phyloP scores from a whole-genome alignment of 1,139 yeast species.

The Yamadazyma atmosphaerica region DNA sequence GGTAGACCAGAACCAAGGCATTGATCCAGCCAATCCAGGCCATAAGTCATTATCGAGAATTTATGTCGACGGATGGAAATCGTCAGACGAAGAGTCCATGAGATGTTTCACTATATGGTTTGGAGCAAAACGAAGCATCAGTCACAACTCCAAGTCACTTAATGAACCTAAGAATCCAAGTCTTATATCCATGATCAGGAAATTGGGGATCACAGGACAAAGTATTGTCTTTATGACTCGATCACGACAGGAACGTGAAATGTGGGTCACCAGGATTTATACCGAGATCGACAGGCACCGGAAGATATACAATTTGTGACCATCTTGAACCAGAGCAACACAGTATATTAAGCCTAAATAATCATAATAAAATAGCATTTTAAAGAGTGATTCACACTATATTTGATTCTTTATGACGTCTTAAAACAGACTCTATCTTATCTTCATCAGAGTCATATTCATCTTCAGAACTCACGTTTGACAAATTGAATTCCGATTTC shows the following conservation, averaged over 20 bases:
- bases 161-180: conserved; percentile 41
- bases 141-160: conserved; percentile 36
- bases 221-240: conserved; percentile 76
- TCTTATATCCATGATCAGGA: conserved; percentile 41
- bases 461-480: neutral
- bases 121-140: conserved; percentile 58
- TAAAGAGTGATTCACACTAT: too few species aligned
- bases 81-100: conserved; percentile 69
- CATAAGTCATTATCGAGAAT: conserved; percentile 68
- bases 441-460: conserved; percentile 1
- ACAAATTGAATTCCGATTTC: neutral
- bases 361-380: too few species aligned
- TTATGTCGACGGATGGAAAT: conserved; percentile 81
- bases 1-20: conserved; percentile 43
- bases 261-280: conserved; percentile 72
- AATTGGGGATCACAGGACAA: conserved; percentile 68
- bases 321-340: too few species aligned
- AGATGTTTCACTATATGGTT: conserved; percentile 86
- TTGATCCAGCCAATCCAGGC: conserved; percentile 40
- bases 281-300: conserved; percentile 63
- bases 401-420: too few species aligned
- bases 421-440: neutral
- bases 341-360: too few species aligned
- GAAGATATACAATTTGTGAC: conserved; percentile 7
- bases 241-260: conserved; percentile 78